Evolutionary conservation across 2,329 filamentous ascomycete genomes (phyloP).

Genomic region (Aureobasidium namibiae): DNA sequence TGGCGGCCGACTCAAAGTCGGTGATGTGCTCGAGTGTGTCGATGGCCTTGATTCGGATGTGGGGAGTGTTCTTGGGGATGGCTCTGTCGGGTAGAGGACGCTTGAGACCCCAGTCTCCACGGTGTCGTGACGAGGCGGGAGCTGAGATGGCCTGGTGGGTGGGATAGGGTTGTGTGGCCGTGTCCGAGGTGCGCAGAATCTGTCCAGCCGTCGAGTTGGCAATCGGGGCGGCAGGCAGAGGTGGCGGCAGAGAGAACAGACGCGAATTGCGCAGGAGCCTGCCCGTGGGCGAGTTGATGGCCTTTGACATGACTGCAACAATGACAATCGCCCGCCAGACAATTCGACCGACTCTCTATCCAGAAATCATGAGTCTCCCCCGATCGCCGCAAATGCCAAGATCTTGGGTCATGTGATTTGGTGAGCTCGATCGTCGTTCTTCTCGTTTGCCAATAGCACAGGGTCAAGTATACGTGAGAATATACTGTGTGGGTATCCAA

Average conservation of each 20-base stretch:
- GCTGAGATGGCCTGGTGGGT: slow-evolving; percentile 76
- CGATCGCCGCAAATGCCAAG: slow-evolving; percentile 9
- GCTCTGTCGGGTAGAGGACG: slow-evolving; percentile 69
- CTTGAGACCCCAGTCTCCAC: slow-evolving; percentile 92
- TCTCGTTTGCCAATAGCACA: too few relatives aligned
- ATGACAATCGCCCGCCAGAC: not conserved
- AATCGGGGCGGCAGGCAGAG: slow-evolving; percentile 55
- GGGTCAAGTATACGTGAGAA: too few relatives aligned
- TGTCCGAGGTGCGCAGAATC: slow-evolving; percentile 50
- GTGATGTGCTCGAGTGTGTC: slow-evolving; percentile 85
- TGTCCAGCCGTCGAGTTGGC: slow-evolving; percentile 38
- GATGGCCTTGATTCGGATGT: slow-evolving; percentile 67
- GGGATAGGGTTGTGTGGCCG: slow-evolving; percentile 70
- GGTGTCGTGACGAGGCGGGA: slow-evolving; percentile 59
- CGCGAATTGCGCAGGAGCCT: slow-evolving; percentile 76
- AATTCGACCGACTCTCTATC: not conserved
- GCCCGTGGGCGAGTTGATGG: slow-evolving; percentile 48
- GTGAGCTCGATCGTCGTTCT: not conserved
- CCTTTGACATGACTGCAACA: slow-evolving; percentile 26
- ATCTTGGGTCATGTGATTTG: not conserved
- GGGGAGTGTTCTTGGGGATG: slow-evolving; percentile 61
- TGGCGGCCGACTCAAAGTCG: slow-evolving; percentile 74
- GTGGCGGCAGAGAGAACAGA: slow-evolving; percentile 76
- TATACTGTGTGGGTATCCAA: too few relatives aligned
- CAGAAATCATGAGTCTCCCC: not conserved